Conservation (phyloP, 2,329 filamentous ascomycete genomes). For the Rosellinia necatrix region DNA sequence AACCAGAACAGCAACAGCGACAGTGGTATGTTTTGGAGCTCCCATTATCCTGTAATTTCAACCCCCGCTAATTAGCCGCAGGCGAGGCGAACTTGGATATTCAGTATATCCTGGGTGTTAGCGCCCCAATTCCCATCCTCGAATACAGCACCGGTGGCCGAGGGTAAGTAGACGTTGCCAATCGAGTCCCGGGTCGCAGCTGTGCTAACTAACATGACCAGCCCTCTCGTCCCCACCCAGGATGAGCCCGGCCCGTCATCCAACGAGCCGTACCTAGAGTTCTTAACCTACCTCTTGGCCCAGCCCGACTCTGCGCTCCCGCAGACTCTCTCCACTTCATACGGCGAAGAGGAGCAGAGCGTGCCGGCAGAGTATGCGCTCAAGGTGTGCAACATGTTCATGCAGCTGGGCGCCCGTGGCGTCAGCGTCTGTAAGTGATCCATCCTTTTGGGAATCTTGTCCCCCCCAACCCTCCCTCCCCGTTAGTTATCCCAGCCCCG, state of each 20-base stretch:
- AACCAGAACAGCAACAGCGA: conserved; percentile 48
- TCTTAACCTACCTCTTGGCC: conserved; percentile 62
- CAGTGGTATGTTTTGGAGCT: conserved; percentile 40
- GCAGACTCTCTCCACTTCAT: conserved; percentile 65
- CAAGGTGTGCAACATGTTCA: conserved; percentile 65
- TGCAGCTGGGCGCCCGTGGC: conserved; percentile 66
- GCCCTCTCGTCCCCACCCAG: conserved; percentile 59
- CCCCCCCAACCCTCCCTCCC: no score
- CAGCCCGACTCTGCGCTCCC: conserved; percentile 57
- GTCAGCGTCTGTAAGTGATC: conserved; percentile 52
- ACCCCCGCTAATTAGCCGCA: conserved; percentile 24
- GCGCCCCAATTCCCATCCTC: conserved; percentile 57
- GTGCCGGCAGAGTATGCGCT: conserved; percentile 63
- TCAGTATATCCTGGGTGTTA: conserved; percentile 62
- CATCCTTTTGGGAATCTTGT: no score
- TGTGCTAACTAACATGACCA: conserved; percentile 38
- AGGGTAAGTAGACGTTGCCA: conserved; percentile 39
- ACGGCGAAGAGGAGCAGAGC: conserved; percentile 68
- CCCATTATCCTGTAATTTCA: not conserved
- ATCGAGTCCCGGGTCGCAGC: conserved; percentile 43
- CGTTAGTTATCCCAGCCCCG: no score
- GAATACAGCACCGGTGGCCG: conserved; percentile 65
- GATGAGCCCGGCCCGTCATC: conserved; percentile 57
- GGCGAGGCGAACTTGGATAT: conserved; percentile 68
- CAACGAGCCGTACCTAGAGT: conserved; percentile 72